Base-by-base conservation (phyloP, 1,139 yeast genomes). In the Sugiyamaella xylanicola region DNA sequence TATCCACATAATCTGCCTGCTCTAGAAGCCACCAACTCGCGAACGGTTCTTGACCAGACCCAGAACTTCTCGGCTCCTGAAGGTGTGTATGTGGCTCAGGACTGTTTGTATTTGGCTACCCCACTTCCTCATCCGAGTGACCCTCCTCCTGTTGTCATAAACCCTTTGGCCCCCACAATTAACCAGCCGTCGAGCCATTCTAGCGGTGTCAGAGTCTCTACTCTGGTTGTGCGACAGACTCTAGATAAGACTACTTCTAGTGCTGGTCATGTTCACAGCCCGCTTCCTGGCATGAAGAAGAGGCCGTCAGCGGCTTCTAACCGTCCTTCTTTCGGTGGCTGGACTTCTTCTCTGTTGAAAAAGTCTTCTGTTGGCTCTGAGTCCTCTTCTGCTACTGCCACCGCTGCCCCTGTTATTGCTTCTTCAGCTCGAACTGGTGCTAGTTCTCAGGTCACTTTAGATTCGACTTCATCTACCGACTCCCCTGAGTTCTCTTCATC, bases 51-150 rank as follows among this genome's bases (percentile, higher is more conserved):
- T 7, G 62, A 60, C 19, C 58, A 54, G 36, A 63, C 53, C 8
- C 62, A 63, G 48, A 58, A 57, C 9, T 63, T 67, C 57, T 44
- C 60, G 0, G 66, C 71, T 8, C 68, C 70, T 0, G 71, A 69
- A 57, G 75, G 75, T 5, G 51, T 56, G 7, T 72, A 71, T 57
- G 49, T 51, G 9, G 67, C 71, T 7, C 56, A 61, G 48, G 72
- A 72, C 44, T 66, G 68, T 41, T 60, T 72, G 36, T 68, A 61
- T 48, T 58, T 72, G 40, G 73, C 74, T 8, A 66, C 66, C 13
- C 75, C 75, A 13, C 62, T 69, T 3, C 71, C 72, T 2, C 75
- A 72, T 54, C 75, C 75, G 1, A 64, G 71, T 4, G 74, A 71
- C 53, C 70, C 72, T 9, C 72, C 72, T 8, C 68, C 71, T 19